Evolutionary conservation across 140 eudicot species (phyloP), one percentile per base, ranked within the genome.

Genomic region (Ambrosia hybrid): DNA sequence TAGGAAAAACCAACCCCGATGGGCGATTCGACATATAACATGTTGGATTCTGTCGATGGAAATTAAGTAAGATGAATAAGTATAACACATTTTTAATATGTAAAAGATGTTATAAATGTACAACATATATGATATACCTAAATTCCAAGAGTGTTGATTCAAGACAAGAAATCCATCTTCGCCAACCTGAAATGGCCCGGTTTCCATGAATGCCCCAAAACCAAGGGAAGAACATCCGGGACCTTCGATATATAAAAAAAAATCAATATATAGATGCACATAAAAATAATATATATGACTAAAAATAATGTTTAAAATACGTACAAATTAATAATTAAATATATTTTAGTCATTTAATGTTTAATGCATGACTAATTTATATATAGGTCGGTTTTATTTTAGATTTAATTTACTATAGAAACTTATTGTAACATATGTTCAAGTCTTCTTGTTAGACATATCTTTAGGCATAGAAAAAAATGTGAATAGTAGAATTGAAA

Each of bases 1-100:
- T 83, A 85, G 14, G 95, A 88, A 73, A 85, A 88, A 17, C 95
- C 91, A 36, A 85, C 91, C 60, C 95, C 95, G 37, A 88, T 79
- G 9, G 95, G 95, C 11, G 86, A 62, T 75, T 88, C 95, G 67
- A 85, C 66, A 56, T 85, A 88, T 70, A 88, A 67, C 78, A 88
- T 71, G 71, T 88, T 88, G 66, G 95, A 84, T 78, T 80, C 89
- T 88, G 87, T 57, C 8, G 7, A n/a, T 57, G 4, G 17, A 66
- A 51, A 45, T 10, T 3, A 17, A 38, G 21, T 8, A 0, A 67
- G 38, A 41, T 15, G 2, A 61, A 43, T 41, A 41, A 6, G 5
- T 38, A 38, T 5, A 3, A 43, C 10, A 43, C 5, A 43, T 6
- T 8, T 43, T 43, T 48, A 48, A 11, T 11, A 46, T 46, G 51